Evolutionary conservation across 805 yeast genomes (phyloP).

Genomic region (Barnettozyma siamensis): DNA sequence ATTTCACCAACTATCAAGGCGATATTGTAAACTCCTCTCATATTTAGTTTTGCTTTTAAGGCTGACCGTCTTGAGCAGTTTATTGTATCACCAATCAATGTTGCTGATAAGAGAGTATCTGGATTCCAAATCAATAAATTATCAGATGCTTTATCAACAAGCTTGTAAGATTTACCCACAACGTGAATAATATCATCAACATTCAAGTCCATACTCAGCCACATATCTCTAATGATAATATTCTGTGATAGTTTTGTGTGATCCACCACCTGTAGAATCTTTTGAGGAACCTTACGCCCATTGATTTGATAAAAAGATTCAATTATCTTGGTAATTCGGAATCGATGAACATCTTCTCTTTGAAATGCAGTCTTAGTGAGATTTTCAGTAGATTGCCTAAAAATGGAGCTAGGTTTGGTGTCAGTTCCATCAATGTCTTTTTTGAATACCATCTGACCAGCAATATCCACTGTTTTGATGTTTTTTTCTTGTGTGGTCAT

Average conservation of each 20-base stretch:
- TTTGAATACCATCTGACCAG: conserved; percentile 21
- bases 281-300: conserved; percentile 36
- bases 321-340: conserved; percentile 34
- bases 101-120: conserved; percentile 75
- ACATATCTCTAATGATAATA: conserved; percentile 56
- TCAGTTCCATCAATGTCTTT: conserved; percentile 23
- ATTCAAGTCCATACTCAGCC: conserved; percentile 44
- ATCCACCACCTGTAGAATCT: conserved; percentile 48
- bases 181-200: conserved; percentile 57
- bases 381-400: conserved; percentile 11
- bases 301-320: conserved; percentile 28
- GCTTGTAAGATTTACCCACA: conserved; percentile 34
- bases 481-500: conserved; percentile 20
- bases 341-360: conserved; percentile 43
- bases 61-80: conserved; percentile 70
- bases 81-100: conserved; percentile 71
- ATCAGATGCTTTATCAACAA: conserved; percentile 49
- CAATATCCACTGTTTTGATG: conserved; percentile 16
- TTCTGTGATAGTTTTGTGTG: conserved; percentile 29
- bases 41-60: conserved; percentile 46
- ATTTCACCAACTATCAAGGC: conserved; percentile 76
- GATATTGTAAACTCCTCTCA: conserved; percentile 59
- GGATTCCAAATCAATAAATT: conserved; percentile 80
- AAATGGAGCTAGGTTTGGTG: conserved; percentile 2
- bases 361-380: conserved; percentile 39